phyloP scores from a whole-genome alignment of 2,329 filamentous ascomycete species.

The Fusarium citri region DNA sequence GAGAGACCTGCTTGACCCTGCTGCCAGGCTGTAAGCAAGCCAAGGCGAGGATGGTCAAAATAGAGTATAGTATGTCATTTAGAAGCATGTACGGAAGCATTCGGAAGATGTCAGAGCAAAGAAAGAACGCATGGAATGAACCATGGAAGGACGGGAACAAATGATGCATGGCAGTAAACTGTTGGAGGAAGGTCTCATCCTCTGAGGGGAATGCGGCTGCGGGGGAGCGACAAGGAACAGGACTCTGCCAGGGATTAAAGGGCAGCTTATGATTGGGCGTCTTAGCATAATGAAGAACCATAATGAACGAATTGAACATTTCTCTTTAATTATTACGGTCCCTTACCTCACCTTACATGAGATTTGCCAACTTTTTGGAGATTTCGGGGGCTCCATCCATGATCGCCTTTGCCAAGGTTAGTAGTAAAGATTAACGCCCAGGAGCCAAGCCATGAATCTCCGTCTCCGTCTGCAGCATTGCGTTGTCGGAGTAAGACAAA shows the following conservation, averaged over 20 bases:
- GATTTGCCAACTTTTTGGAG: neutral
- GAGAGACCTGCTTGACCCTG: conserved; percentile 59
- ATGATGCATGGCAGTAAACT: conserved; percentile 1
- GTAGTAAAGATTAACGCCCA: neutral
- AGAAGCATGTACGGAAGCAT: conserved; percentile 18
- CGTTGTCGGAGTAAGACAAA: conserved; percentile 24
- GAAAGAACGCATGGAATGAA: neutral
- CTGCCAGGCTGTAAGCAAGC: conserved; percentile 46
- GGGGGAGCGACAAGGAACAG: conserved; percentile 3
- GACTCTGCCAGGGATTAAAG: conserved; percentile 12
- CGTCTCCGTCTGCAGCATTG: neutral
- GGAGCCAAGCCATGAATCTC: neutral
- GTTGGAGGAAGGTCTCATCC: conserved; percentile 10
- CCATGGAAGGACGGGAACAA: conserved; percentile 2
- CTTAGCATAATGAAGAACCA: conserved; percentile 23
- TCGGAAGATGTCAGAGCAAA: neutral
- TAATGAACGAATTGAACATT: conserved; percentile 31
- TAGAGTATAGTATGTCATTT: neutral
- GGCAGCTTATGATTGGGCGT: conserved; percentile 17
- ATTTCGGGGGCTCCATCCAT: neutral
- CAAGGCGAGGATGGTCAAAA: neutral
- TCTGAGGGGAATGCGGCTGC: conserved; percentile 27
- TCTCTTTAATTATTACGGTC: neutral
- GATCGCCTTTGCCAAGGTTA: conserved; percentile 13
- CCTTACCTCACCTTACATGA: neutral